Percentiles rank a stretch among this genome's conserved stretches.
These are phyloP conservation scores for Scenedesmus sp. DNA, from an alignment of 163 green algal species.

Conservation along the genomic window DNA sequence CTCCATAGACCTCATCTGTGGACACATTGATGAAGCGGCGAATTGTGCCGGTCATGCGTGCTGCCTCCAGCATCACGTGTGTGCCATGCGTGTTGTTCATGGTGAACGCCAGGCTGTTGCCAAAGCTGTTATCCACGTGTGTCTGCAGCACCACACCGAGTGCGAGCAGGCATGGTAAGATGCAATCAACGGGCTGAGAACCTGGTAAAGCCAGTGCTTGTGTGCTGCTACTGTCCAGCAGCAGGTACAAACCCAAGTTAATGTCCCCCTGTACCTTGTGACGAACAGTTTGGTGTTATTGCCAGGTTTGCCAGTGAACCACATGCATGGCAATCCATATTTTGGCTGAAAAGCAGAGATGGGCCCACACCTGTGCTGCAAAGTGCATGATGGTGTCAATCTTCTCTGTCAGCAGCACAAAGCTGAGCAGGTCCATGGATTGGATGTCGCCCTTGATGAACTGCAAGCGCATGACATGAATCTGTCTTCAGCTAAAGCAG, in stretches of 20 bases:
- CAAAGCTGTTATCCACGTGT: constrained; percentile 99
- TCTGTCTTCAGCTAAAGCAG: neutral
- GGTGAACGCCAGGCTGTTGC: constrained; percentile 98
- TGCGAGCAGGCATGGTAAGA: too few species aligned
- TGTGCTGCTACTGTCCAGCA: neutral
- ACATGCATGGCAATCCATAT: too few species aligned
- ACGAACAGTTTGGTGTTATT: too few species aligned
- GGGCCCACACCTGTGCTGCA: constrained; percentile 83
- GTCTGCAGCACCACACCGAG: constrained; percentile 77
- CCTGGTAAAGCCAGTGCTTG: too few species aligned
- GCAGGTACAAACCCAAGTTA: too few species aligned
- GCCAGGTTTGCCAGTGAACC: too few species aligned
- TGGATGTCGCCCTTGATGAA: constrained; percentile 97
- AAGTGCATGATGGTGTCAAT: constrained; percentile 99
- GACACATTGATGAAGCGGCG: constrained; percentile 97
- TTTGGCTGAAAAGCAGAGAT: too few species aligned
- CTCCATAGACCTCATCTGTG: constrained; percentile 97
- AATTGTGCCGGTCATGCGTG: constrained; percentile 83
- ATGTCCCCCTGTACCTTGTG: too few species aligned
- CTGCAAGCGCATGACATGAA: constrained; percentile 45
- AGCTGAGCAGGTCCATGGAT: constrained; percentile 90
- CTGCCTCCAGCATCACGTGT: constrained; percentile 96
- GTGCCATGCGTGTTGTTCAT: constrained; percentile 98
- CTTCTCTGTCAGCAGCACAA: constrained; percentile 86
- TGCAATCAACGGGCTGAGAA: too few species aligned